Base-by-base conservation (phyloP, 192 early-diverging fungal species). In the Kickxella alabastrina region DNA sequence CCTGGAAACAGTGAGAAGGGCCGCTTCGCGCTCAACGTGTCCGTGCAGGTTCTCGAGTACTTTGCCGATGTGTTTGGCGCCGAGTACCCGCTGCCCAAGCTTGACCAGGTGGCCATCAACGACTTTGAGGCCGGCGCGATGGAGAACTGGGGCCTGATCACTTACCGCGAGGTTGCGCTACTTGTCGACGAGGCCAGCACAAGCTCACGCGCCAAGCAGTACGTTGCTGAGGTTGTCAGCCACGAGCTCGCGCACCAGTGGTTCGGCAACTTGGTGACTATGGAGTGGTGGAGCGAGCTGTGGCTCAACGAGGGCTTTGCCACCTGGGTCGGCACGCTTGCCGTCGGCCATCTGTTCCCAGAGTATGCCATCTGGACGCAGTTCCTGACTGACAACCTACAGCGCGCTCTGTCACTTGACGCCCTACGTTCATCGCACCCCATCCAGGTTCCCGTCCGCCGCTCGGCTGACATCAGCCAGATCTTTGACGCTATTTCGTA, bases 271-370 rank as follows among this genome's bases (percentile, higher is more conserved):
- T 71, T 98, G 45, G 92, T 95, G 10, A 96, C 93, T 6, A 92
- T 92, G 88, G 85, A 89, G 59, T 95, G 92, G 94, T 97, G 94
- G 94, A 86, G 81, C 54, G 81, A 85, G 59, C 73, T 95, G 38
- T 97, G 94, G 94, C 78, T 98, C 57, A 98, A 98, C 65, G 95
- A 98, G 75, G 92, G 92, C 25, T 98, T 98, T 72, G 95, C 95
- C 24, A 96, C 95, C 6, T 98, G 92, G 84, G 91, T 92, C 18
- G 93, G 92, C 23, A 87, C 83, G 63, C 61, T 94, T 44, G 92
- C 91, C 18, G 86, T 88, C 10, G 91, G 91, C 69, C 67, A 92
- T 48, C 70, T 93, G 46, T 96, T 90, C 80, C 95, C 95, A 21
- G 92, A 93, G 37, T 95, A 92, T 91, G 83, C 93, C 62, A 78